Percentiles rank a stretch among this genome's conserved stretches.
phyloP scores from a whole-genome alignment of 2,329 filamentous ascomycete species.

The Aureobasidium sp. region DNA sequence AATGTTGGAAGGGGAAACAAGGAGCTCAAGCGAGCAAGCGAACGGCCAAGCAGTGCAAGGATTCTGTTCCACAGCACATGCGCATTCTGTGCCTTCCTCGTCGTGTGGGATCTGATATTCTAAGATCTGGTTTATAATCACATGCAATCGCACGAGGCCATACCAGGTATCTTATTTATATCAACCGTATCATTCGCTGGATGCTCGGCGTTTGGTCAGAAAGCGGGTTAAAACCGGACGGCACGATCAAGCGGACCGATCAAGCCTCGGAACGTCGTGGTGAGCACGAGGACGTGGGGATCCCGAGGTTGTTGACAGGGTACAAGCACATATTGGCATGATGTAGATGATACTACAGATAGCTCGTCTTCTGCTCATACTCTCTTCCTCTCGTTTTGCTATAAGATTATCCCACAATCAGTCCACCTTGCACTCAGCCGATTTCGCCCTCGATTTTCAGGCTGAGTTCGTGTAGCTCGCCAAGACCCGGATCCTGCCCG shows the following conservation, averaged over 20 bases:
- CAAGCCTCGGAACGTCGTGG: background rate
- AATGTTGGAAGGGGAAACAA: slow-evolving; percentile 87
- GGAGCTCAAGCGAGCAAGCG: slow-evolving; percentile 74
- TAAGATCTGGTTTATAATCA: slow-evolving; percentile 19
- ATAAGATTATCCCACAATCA: background rate
- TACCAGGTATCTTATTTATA: background rate
- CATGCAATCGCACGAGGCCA: background rate
- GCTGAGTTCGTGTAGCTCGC: background rate
- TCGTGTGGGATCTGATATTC: slow-evolving; percentile 45
- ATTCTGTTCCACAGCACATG: slow-evolving; percentile 43
- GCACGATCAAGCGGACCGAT: background rate
- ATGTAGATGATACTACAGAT: background rate
- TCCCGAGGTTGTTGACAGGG: slow-evolving; percentile 4
- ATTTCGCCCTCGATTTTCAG: background rate
- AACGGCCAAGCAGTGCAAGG: slow-evolving; percentile 45
- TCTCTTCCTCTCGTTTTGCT: background rate
- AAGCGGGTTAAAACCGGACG: slow-evolving; percentile 1
- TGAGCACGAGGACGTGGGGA: slow-evolving; percentile 5
- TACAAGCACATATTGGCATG: slow-evolving; percentile 4
- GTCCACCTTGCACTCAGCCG: background rate
- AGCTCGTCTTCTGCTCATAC: background rate
- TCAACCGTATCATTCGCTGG: background rate
- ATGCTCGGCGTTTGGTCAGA: background rate
- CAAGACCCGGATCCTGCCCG: slow-evolving; percentile 1
- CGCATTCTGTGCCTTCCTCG: slow-evolving; percentile 39